Evolutionary conservation across 2,329 filamentous ascomycete species (phyloP), one percentile per base, ranked within the genome.

Genomic region (Albophoma yamanashiensis): DNA sequence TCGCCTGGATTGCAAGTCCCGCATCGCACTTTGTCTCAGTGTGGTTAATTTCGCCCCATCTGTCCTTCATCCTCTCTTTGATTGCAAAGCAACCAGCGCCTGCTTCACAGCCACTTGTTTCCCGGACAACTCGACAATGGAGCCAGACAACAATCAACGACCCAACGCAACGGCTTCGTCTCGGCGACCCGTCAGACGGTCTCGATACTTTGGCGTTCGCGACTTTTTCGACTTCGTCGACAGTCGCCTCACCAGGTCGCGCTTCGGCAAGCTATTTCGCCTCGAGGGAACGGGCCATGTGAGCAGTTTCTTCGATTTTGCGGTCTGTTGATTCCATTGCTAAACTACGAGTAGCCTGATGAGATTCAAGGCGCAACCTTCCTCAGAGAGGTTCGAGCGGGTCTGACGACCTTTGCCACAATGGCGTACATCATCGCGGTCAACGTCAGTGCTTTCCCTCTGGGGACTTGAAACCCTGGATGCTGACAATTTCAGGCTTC

Each of bases 391-490:
- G 76, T 94, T 60, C 86, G 90, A 36, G 91, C 90, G 38, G 91
- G 90, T 1, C 71, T 93, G 59, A 91, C 91, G 1, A 94, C 90
- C 2, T 89, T 89, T 69, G 86, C 88, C 59, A 89, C 88, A 3
- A 91, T 92, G 89, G 88, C 89, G 17, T 93, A 92, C 73, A 93
- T 94, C 66, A 92, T 94, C 69, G 87, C 88, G 11, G 86, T 87
- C 63, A 87, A 87, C 66, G 83, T 84, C 64, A 67, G 78, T 67
- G 5, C 25, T 15, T 22, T n/a, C 9, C 20, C 5, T 20, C 15
- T 14, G 3, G 22, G 6, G 14, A 9, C 8, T 36, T 56, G 34
- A 3, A 3, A 14, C 1, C 11, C 9, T 2, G 22, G 36, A n/a
- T n/a, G 38, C 15, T 62, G 1, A 57, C 27, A n/a, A 8, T 20